phyloP scores from a whole-genome alignment of 2,329 filamentous ascomycete species.

The Hymenoscyphus albidus region DNA sequence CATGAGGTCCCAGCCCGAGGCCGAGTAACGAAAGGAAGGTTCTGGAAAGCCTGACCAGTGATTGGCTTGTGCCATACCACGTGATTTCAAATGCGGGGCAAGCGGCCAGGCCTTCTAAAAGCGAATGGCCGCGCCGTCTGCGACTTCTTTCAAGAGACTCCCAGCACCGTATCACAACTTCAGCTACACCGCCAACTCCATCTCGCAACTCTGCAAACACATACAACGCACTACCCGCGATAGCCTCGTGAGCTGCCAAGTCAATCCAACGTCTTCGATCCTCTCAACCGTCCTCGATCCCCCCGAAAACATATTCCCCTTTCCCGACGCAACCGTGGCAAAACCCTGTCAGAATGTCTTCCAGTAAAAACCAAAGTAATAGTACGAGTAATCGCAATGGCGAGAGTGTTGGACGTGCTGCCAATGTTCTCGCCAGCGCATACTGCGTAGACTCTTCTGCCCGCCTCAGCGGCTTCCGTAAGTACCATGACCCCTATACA shows the following conservation, averaged over 20 bases:
- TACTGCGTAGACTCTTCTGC: conserved; percentile 75
- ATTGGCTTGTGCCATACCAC: conserved; percentile 1
- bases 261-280: conserved; percentile 10
- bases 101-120: not conserved
- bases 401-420: conserved; percentile 51
- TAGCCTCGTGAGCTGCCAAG: conserved; percentile 16
- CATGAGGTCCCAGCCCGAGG: too few species aligned
- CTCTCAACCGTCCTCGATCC: not conserved
- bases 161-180: not conserved
- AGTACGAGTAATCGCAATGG: conserved; percentile 75
- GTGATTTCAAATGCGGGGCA: conserved; percentile 13
- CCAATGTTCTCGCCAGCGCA: conserved; percentile 85
- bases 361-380: conserved; percentile 34
- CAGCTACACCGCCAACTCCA: conserved; percentile 16
- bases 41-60: not conserved
- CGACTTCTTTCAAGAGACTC: not conserved
- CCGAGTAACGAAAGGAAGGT: not conserved
- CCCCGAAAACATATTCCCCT: conserved; percentile 10
- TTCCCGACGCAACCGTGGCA: conserved; percentile 33
- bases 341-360: conserved; percentile 32
- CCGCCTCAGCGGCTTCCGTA: conserved; percentile 70
- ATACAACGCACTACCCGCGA: conserved; percentile 15
- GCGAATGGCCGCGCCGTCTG: not conserved
- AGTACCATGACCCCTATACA: not conserved
- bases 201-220: not conserved